Evolutionary conservation across 1,284 basidiomycete genomes (phyloP).

Genomic region (Cutaneotrichosporon sp.): DNA sequence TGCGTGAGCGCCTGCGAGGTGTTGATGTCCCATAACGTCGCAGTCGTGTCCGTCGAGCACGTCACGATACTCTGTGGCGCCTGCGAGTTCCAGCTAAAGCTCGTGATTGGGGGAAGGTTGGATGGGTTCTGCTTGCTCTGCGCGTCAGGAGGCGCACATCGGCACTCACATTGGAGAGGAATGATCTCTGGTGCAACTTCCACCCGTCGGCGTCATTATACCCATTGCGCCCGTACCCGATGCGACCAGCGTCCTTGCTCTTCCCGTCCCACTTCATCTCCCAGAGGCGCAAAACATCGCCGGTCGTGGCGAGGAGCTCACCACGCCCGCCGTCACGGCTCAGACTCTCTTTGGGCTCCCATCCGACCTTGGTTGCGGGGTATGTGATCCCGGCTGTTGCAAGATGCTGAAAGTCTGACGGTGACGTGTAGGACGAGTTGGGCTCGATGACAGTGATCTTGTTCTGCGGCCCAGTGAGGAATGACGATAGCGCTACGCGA

Average conservation of each 20-base stretch:
- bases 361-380: slow-evolving; percentile 53
- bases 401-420: slow-evolving; percentile 36
- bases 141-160: slow-evolving; percentile 7
- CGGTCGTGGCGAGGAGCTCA: slow-evolving; percentile 84
- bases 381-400: slow-evolving; percentile 39
- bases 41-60: slow-evolving; percentile 93
- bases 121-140: slow-evolving; percentile 75
- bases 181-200: slow-evolving; percentile 48
- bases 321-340: slow-evolving; percentile 36
- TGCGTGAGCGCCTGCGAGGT: slow-evolving; percentile 94
- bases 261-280: slow-evolving; percentile 64
- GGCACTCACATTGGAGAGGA: slow-evolving; percentile 73
- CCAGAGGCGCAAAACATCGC: slow-evolving; percentile 84
- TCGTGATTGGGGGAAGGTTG: slow-evolving; percentile 80
- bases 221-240: slow-evolving; percentile 57
- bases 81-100: slow-evolving; percentile 93
- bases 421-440: slow-evolving; percentile 14
- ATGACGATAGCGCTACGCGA: slow-evolving; percentile 46
- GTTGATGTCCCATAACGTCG: slow-evolving; percentile 96
- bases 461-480: slow-evolving; percentile 44
- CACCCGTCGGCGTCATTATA: slow-evolving; percentile 56
- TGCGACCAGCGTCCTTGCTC: slow-evolving; percentile 19
- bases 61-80: slow-evolving; percentile 85
- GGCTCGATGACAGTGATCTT: slow-evolving; percentile 46
- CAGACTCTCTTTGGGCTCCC: slow-evolving; percentile 47